phyloP scores from a whole-genome alignment of 257 asterid species.

The Mitragyna speciosa region DNA sequence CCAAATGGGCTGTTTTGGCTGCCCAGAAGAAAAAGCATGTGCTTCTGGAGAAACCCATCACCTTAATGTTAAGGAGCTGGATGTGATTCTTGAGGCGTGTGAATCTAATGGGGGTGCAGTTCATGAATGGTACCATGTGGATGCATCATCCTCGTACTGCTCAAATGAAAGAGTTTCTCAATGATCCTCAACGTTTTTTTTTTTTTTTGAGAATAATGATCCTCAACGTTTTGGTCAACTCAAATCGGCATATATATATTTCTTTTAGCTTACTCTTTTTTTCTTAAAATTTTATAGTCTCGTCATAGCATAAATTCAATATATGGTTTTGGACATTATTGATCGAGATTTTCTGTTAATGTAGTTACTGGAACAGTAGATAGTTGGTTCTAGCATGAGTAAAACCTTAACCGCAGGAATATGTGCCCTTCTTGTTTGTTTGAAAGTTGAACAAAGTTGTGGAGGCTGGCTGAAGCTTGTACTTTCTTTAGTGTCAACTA shows the following conservation, averaged over 20 bases:
- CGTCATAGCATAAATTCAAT: no score
- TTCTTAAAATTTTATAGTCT: no score
- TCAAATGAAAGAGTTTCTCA: conserved; percentile 61
- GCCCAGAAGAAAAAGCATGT: conserved; percentile 71
- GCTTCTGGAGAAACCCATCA: conserved; percentile 73
- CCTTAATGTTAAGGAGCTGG: conserved; percentile 52
- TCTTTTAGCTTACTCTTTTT: no score
- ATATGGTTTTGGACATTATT: no score
- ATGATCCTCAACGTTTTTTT: conserved; percentile 34
- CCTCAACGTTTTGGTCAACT: conserved; percentile 75
- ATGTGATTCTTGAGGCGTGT: conserved; percentile 61
- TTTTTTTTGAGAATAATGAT: no score
- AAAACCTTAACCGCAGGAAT: no score
- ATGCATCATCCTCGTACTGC: conserved; percentile 79
- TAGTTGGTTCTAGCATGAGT: no score
- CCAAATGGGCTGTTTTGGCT: conserved; percentile 72
- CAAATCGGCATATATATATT: conserved; percentile 41
- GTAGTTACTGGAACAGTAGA: no score
- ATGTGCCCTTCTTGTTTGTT: no score
- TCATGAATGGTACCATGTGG: conserved; percentile 88
- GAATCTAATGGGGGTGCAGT: conserved; percentile 74
- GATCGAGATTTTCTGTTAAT: no score
- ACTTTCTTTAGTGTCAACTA: background rate
- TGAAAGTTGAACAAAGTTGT: background rate
- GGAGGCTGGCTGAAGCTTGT: background rate